Conservation (phyloP, 129 eudicot genomes). For the Tagetes erecta region DNA sequence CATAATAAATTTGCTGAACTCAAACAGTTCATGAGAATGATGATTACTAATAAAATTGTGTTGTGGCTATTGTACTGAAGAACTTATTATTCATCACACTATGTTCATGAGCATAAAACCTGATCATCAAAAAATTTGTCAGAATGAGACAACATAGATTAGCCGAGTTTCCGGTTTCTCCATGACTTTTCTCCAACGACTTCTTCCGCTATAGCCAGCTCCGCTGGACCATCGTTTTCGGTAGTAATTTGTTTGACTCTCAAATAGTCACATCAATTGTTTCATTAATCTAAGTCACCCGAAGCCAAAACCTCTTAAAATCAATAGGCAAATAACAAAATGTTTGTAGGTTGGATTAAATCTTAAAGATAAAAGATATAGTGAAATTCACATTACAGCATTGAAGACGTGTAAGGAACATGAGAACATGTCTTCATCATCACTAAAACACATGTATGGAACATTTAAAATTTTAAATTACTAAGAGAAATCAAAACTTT, state of each 20-base stretch:
- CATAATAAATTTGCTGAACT: no score
- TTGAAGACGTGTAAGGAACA: no score
- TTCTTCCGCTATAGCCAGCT: slow-evolving; percentile 96
- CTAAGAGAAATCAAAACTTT: no score
- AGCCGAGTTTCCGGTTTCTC: slow-evolving; percentile 80
- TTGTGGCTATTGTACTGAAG: neutral
- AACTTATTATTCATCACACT: no score
- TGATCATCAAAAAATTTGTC: slow-evolving; percentile 88
- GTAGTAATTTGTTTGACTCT: slow-evolving; percentile 7
- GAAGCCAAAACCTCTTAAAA: slow-evolving; percentile 22
- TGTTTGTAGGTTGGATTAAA: no score
- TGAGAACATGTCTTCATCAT: no score
- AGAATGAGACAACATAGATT: slow-evolving; percentile 82
- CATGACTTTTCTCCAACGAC: slow-evolving; percentile 79
- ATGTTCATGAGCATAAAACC: slow-evolving; percentile 36
- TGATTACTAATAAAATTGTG: neutral
- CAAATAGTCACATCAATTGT: slow-evolving; percentile 29
- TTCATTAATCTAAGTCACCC: slow-evolving; percentile 24
- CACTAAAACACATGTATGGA: no score
- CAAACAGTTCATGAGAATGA: no score
- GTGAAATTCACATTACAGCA: no score
- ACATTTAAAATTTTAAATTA: no score
- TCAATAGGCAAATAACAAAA: neutral
- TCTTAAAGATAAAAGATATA: no score
- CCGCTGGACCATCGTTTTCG: slow-evolving; percentile 69